Evolutionary conservation across 2,329 filamentous ascomycete genomes (phyloP).

Genomic region (Harringtonia aguacate): DNA sequence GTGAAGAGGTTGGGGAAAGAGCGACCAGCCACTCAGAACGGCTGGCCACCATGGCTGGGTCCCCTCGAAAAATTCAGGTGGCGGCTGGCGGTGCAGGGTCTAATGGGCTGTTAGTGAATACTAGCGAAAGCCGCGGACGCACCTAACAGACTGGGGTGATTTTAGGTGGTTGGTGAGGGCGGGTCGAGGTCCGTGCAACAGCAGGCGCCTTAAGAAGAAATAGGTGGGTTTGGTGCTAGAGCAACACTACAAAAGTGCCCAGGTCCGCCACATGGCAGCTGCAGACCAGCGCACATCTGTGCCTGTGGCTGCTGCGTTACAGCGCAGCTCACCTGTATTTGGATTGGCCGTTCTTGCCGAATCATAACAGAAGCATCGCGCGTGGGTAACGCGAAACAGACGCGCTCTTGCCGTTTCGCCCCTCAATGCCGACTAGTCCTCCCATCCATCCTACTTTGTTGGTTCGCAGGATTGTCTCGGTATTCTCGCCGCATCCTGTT

Average conservation of each 20-base stretch:
- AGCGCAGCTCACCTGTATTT: neutral
- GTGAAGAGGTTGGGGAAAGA: slow-evolving; percentile 8
- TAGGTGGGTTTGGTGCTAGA: slow-evolving; percentile 5
- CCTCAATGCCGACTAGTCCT: slow-evolving; percentile 1
- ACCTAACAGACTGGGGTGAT: too few species aligned
- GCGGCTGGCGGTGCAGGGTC: neutral
- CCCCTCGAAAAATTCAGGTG: neutral
- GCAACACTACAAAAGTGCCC: too few species aligned
- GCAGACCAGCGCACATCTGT: neutral
- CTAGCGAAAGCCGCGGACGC: too few species aligned
- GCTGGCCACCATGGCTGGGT: too few species aligned
- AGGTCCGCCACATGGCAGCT: neutral
- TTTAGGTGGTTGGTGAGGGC: neutral
- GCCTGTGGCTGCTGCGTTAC: neutral
- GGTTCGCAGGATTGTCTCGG: too few species aligned
- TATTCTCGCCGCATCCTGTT: too few species aligned
- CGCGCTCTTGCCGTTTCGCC: slow-evolving; percentile 7
- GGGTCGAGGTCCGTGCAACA: too few species aligned
- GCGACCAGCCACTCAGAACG: slow-evolving; percentile 6
- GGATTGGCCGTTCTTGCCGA: slow-evolving; percentile 6
- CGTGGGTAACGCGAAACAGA: slow-evolving; percentile 13
- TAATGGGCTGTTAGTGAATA: neutral
- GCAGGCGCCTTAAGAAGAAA: neutral
- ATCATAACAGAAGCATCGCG: slow-evolving; percentile 6
- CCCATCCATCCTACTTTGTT: neutral